Base-by-base conservation (phyloP, 2,329 filamentous ascomycete genomes). In the Aspergillus sergii region DNA sequence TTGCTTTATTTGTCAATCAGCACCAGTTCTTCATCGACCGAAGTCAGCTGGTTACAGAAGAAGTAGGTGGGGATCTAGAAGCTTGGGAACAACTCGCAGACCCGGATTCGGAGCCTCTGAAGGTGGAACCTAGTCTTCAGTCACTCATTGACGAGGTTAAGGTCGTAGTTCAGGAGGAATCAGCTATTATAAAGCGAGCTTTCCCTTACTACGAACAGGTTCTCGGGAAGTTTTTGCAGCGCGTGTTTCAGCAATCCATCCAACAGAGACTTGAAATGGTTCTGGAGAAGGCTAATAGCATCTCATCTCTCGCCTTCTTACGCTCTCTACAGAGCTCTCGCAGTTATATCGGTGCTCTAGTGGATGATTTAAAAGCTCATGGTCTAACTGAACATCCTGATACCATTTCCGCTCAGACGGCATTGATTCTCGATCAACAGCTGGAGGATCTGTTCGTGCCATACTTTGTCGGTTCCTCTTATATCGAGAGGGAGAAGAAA, bases 11-110 rank as follows among this genome's bases (percentile, higher is more conserved):
- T 77, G 94, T 99, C 74, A 99, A 99, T 75, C 95, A 99, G 77
- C 96, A 99, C 79, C 93, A 97, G 73, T 99, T 99, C 84, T 99
- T 99, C 80, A 97, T 99, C 73, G 95, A 98, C 75, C 86, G 94
- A 30, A 95, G 93, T 69, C 94, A 98, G 76, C 83, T 99, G 62
- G 90, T 97, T 57, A 91, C 90, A 0, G 94, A 97, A 72, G 94
- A 97, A 75, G 88, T 96, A 46, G 77, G 76, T 28, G 80, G 80
- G 32, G 81, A 84, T 66, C 72, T 76, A n/a, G 80, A 93, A 65
- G 90, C 88, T 2, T 97, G 94, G 94, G 94, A 98, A 62, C 89
- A 90, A 69, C 84, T 99, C 58, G 94, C 96, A 54, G 95, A 99
- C 73, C 96, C 96, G 0, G 95, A 99, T 79, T 88, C 92, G 0